A percentile compares a stretch with the other conserved stretches of the same genome.
Evolutionary conservation across 2,329 filamentous ascomycete genomes (phyloP).

Genomic region (Fusarium proliferatum): DNA sequence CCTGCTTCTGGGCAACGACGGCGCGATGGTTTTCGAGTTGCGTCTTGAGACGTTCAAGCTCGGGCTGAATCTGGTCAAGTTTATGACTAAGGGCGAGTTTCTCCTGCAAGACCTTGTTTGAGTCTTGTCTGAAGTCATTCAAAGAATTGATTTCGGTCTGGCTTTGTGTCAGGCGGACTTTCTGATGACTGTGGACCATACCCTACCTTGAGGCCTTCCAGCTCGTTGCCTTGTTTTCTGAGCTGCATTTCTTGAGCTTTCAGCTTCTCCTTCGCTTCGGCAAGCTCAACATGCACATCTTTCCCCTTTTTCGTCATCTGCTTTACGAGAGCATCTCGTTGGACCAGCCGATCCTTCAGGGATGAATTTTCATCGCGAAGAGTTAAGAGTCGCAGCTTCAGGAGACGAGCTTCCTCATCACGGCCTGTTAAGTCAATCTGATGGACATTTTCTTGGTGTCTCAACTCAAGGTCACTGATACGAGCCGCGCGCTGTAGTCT

Average conservation of each 20-base stretch:
- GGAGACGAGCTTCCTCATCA: conserved; percentile 77
- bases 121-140: conserved; percentile 74
- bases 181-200: background rate
- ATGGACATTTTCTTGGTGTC: conserved; percentile 73
- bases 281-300: conserved; percentile 55
- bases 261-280: conserved; percentile 55
- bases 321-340: conserved; percentile 70
- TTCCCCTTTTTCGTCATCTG: conserved; percentile 55
- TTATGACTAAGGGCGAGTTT: conserved; percentile 66
- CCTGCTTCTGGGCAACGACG: conserved; percentile 80
- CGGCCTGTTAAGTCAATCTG: conserved; percentile 75
- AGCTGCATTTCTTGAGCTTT: conserved; percentile 60
- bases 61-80: conserved; percentile 63
- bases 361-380: conserved; percentile 79
- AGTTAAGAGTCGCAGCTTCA: conserved; percentile 76
- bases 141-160: conserved; percentile 79
- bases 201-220: conserved; percentile 60
- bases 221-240: conserved; percentile 61
- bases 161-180: conserved; percentile 4
- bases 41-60: conserved; percentile 66
- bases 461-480: conserved; percentile 72
- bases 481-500: conserved; percentile 55
- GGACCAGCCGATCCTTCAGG: conserved; percentile 70
- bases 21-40: conserved; percentile 71
- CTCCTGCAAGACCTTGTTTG: conserved; percentile 73